These are phyloP conservation scores for Sungouiozyma ichnusensis DNA, from an alignment of 805 yeast species.

Conservation along the genomic window DNA sequence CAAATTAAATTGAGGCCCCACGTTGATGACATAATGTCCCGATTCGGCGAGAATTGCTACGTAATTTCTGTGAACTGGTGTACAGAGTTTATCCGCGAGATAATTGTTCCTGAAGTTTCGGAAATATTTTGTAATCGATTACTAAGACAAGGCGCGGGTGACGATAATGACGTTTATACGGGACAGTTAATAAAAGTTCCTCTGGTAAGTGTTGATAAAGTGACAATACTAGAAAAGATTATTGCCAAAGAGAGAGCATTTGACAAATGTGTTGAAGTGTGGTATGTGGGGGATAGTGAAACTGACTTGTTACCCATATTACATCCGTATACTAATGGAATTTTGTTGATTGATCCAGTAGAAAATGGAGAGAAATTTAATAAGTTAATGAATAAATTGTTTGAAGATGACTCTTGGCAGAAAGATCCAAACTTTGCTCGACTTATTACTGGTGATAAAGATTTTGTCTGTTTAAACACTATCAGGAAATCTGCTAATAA, in stretches of 20 bases:
- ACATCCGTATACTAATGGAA: slow-evolving; percentile 21
- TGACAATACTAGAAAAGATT: slow-evolving; percentile 7
- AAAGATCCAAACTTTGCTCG: neutral
- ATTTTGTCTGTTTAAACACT: neutral
- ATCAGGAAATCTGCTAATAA: neutral
- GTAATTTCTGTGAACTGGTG: slow-evolving; percentile 27
- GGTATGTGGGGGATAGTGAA: slow-evolving; percentile 29
- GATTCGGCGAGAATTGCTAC: slow-evolving; percentile 7
- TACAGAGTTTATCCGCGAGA: slow-evolving; percentile 16
- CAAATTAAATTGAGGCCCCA: slow-evolving; percentile 8
- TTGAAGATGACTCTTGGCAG: slow-evolving; percentile 9
- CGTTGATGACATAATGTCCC: slow-evolving; percentile 6
- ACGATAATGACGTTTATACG: slow-evolving; percentile 8
- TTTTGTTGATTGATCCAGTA: slow-evolving; percentile 16
- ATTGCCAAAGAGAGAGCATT: slow-evolving; percentile 1
- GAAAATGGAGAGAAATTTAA: slow-evolving; percentile 13
- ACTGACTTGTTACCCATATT: slow-evolving; percentile 22
- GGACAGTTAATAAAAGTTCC: slow-evolving; percentile 18
- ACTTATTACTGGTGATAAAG: neutral
- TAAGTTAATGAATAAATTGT: slow-evolving; percentile 8
- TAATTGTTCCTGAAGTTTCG: slow-evolving; percentile 6
- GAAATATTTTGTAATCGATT: slow-evolving; percentile 19
- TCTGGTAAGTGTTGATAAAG: slow-evolving; percentile 24
- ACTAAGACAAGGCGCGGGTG: slow-evolving; percentile 3
- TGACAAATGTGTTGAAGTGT: slow-evolving; percentile 2